Conservation (phyloP, 2,329 filamentous ascomycete genomes). For the Beauveria scarabaeidicola region DNA sequence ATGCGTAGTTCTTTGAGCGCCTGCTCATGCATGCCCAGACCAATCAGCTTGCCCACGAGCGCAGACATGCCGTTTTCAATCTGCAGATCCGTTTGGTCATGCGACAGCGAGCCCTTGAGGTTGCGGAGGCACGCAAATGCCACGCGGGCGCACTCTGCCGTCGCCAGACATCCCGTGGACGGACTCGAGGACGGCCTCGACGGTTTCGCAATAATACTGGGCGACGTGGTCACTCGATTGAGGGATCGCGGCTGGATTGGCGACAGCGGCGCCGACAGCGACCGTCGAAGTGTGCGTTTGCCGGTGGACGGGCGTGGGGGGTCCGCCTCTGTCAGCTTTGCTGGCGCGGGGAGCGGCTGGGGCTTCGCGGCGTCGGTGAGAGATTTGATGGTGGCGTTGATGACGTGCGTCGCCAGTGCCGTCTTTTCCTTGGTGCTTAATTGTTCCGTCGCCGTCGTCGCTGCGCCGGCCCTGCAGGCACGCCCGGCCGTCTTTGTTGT, state of each 20-base stretch:
- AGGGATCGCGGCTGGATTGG: conserved; percentile 53
- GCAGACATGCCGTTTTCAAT: conserved; percentile 66
- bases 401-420: conserved; percentile 61
- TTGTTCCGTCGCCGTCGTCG: conserved; percentile 16
- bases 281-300: conserved; percentile 40
- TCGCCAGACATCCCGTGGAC: conserved; percentile 42
- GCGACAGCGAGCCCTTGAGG: conserved; percentile 43
- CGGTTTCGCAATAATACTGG: conserved; percentile 26
- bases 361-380: conserved; percentile 58
- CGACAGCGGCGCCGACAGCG: conserved; percentile 49
- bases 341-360: conserved; percentile 21
- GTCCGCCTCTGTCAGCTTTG: conserved; percentile 27
- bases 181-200: conserved; percentile 17
- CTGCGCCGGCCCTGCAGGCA: conserved; percentile 15
- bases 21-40: conserved; percentile 55
- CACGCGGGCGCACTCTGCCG: conserved; percentile 59
- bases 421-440: conserved; percentile 46
- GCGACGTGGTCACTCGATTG: conserved; percentile 51
- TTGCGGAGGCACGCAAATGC: conserved; percentile 58
- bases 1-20: conserved; percentile 60
- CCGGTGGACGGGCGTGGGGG: conserved; percentile 23
- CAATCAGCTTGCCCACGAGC: conserved; percentile 56
- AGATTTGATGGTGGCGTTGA: conserved; percentile 61
- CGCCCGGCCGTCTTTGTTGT: conserved; percentile 23
- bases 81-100: conserved; percentile 54